Evolutionary conservation across 371 early-diverging fungal species (phyloP).

Genomic region (Circinella umbellata): DNA sequence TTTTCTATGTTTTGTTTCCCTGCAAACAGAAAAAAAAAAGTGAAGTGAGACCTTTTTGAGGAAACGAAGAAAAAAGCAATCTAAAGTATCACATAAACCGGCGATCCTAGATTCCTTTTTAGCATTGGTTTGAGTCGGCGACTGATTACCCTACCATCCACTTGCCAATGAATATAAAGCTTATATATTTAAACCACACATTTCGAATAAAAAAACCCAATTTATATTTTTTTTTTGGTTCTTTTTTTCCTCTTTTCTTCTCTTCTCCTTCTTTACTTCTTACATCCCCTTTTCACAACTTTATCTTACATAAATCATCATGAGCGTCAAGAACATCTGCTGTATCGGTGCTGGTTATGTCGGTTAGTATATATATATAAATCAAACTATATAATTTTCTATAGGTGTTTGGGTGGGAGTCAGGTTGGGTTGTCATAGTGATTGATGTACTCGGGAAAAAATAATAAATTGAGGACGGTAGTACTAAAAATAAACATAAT

Average conservation of each 20-base stretch:
- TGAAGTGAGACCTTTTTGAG: neutral
- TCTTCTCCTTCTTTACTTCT: constrained; percentile 15
- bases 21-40: neutral
- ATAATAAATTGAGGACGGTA: neutral
- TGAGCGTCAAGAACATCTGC: constrained; percentile 65
- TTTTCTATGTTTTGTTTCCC: neutral
- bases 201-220: neutral
- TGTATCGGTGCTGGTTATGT: constrained; percentile 98
- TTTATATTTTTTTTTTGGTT: constrained; percentile 5
- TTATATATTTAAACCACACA: constrained; percentile 1
- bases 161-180: constrained; percentile 9
- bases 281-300: neutral
- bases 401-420: no score
- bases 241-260: constrained; percentile 16
- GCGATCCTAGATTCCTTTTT: constrained; percentile 17
- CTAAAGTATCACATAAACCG: constrained; percentile 2
- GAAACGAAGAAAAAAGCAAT: neutral
- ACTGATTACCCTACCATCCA: constrained; percentile 11
- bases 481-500: neutral
- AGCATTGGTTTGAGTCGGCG: constrained; percentile 20
- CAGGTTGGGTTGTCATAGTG: neutral
- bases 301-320: neutral
- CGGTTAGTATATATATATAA: constrained; percentile 55
- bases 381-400: neutral
- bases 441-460: neutral